Evolutionary conservation across 1,284 basidiomycete genomes (phyloP).

Genomic region (Trichosporon faecale): DNA sequence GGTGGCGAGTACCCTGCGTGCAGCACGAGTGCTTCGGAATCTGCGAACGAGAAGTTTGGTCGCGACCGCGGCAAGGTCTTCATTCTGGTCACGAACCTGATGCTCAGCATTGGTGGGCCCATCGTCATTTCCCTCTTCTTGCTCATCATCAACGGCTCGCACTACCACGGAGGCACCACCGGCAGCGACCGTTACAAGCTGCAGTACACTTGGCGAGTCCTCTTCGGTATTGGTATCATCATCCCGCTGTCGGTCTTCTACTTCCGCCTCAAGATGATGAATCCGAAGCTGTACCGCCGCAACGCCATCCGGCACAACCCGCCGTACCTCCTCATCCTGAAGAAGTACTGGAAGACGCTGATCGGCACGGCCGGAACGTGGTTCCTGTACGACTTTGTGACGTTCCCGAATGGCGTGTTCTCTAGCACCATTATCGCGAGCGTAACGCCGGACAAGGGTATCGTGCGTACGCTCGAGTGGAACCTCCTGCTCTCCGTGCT

Average conservation of each 20-base stretch:
- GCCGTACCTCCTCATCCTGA: constrained; percentile 55
- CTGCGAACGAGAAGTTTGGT: constrained; percentile 62
- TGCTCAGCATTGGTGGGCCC: constrained; percentile 41
- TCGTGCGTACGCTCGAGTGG: constrained; percentile 60
- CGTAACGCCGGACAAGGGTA: constrained; percentile 34
- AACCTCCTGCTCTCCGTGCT: constrained; percentile 67
- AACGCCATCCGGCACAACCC: constrained; percentile 28
- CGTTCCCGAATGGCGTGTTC: constrained; percentile 62
- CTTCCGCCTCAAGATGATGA: constrained; percentile 36
- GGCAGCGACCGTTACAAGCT: constrained; percentile 20
- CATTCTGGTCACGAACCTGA: constrained; percentile 72
- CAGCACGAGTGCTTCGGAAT: constrained; percentile 63
- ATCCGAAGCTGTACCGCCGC: constrained; percentile 35
- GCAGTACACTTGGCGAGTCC: constrained; percentile 30
- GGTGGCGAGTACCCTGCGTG: constrained; percentile 74
- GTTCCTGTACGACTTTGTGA: constrained; percentile 62
- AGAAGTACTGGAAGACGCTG: constrained; percentile 64
- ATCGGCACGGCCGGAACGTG: constrained; percentile 57
- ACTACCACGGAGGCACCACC: constrained; percentile 20
- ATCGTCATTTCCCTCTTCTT: constrained; percentile 28
- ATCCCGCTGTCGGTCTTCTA: constrained; percentile 35
- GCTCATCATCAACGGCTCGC: constrained; percentile 30
- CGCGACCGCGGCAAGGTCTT: constrained; percentile 59
- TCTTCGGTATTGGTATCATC: constrained; percentile 32
- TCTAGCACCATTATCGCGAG: constrained; percentile 60